A percentile compares a stretch with the other conserved stretches of the same genome.
Evolutionary conservation across 1,139 yeast genomes (phyloP).

Genomic region (Eremothecium gossypii): DNA sequence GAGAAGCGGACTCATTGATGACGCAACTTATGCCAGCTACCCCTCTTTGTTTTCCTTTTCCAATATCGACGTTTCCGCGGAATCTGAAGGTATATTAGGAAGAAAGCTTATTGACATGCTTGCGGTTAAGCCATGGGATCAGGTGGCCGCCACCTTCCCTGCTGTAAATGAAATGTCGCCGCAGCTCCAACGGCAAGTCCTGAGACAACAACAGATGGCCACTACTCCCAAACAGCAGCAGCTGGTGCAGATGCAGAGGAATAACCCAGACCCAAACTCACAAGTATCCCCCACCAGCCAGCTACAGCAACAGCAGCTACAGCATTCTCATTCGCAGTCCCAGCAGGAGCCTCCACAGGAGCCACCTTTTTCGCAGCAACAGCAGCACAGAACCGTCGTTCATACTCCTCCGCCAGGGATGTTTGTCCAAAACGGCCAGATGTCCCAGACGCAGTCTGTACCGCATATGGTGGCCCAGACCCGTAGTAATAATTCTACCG

Average conservation of each 20-base stretch:
- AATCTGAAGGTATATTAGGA: constrained; percentile 24
- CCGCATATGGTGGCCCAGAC: constrained; percentile 13
- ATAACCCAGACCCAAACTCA: constrained; percentile 10
- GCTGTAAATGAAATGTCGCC: constrained; percentile 12
- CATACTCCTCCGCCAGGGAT: constrained; percentile 44
- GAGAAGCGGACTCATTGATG: constrained; percentile 30
- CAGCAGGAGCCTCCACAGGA: constrained; percentile 7
- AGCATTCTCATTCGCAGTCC: constrained; percentile 9
- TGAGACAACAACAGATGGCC: constrained; percentile 16
- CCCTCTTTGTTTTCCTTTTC: constrained; percentile 40
- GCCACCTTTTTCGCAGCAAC: constrained; percentile 5
- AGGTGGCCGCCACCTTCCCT: constrained; percentile 25
- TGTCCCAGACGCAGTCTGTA: constrained; percentile 14
- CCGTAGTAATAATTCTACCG: constrained; percentile 42
- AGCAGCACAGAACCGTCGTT: constrained; percentile 20
- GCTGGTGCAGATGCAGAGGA: constrained; percentile 16
- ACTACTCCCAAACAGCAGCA: constrained; percentile 14
- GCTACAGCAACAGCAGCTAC: constrained; percentile 15
- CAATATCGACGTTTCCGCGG: constrained; percentile 21
- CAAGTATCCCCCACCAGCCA: constrained; percentile 11
- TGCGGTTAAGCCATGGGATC: constrained; percentile 29
- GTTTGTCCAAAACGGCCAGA: constrained; percentile 25
- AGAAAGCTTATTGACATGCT: constrained; percentile 28
- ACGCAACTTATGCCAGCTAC: constrained; percentile 29
- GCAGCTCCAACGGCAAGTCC: constrained; percentile 24